These are phyloP conservation scores for Chloranthus sessilifolius DNA, from an alignment of 164 flowering plant genomes.

Conservation along the genomic window DNA sequence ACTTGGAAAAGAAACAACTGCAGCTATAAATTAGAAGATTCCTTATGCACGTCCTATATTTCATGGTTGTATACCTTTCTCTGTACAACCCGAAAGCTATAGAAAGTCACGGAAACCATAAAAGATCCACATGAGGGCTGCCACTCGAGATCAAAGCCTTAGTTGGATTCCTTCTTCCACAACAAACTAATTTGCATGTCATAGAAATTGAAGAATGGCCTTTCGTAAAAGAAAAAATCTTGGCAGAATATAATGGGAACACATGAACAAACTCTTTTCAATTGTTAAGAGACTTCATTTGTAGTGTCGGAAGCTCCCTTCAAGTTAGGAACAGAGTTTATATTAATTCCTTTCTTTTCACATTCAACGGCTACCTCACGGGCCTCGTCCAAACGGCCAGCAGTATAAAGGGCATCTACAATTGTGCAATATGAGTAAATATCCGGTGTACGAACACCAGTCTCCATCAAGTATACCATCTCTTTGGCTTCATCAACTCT, in stretches of 20 bases:
- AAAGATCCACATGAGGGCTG: neutral
- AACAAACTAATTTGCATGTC: neutral
- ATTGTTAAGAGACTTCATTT: neutral
- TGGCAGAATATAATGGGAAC: neutral
- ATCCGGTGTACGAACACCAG: constrained; percentile 61
- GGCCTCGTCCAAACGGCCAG: constrained; percentile 37
- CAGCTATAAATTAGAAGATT: neutral
- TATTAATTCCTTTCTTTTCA: constrained; percentile 22
- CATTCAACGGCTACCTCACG: constrained; percentile 24
- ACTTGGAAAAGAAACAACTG: neutral
- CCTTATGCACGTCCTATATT: neutral
- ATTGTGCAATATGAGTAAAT: constrained; percentile 39
- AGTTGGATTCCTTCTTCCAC: neutral
- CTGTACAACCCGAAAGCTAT: neutral
- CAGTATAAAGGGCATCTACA: constrained; percentile 26
- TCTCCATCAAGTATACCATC: constrained; percentile 52
- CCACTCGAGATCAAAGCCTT: neutral
- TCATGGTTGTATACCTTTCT: neutral
- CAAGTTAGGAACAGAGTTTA: constrained; percentile 17
- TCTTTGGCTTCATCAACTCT: constrained; percentile 61
- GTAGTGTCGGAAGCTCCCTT: constrained; percentile 4
- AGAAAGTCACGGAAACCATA: neutral
- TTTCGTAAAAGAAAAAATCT: neutral
- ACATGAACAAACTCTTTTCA: neutral
- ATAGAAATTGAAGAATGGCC: neutral